Base-by-base conservation (phyloP, 306 rosid species). In the cucumber (Cucumis sativus) region DNA sequence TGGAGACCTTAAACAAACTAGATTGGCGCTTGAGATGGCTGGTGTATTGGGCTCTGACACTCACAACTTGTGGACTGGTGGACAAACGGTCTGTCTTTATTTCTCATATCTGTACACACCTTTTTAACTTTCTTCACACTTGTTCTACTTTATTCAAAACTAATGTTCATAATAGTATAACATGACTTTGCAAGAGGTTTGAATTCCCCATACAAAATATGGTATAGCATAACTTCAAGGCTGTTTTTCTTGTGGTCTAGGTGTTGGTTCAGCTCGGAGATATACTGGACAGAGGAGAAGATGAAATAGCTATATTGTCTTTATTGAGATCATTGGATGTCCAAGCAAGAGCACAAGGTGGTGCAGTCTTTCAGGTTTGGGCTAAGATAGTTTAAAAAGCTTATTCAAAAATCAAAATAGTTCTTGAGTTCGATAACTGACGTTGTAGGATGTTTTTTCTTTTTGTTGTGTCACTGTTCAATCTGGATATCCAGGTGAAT, bases 321-420 rank as follows among this genome's bases (percentile, higher is more conserved):
- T 84, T 92, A 88, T 86, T 95, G 41, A 83, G 90, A 75, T 95
- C 97, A 37, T 87, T 95, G 84, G 92, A 92, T 61, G 85, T 80
- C 65, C 97, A 92, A 79, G 97, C 99, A 41, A 89, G 88, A 87
- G 89, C 84, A 20, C 77, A 86, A 75, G 97, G 99, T 33, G 99
- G 99, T 76, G 99, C 99, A 40, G 93, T 95, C 79, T 95, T 95
- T 84, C 97, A 90, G 97, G 99, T 95, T 77, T 82, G 84, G 64
- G 81, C 79, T 82, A 74, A 66, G 47, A 78, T 75, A 66, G 25
- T 16, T 66, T 9, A 20, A 11, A 6, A 78, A 17, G 41, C n/a
- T 23, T 60, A 41, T 71, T 72, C 16, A 8, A 28, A 25, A 37
- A 63, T 51, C 16, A 15, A 71, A 49, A 49, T 47, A 71, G 76